Conservation (phyloP, 495 filamentous ascomycete species). For the Daldinia childiae region DNA sequence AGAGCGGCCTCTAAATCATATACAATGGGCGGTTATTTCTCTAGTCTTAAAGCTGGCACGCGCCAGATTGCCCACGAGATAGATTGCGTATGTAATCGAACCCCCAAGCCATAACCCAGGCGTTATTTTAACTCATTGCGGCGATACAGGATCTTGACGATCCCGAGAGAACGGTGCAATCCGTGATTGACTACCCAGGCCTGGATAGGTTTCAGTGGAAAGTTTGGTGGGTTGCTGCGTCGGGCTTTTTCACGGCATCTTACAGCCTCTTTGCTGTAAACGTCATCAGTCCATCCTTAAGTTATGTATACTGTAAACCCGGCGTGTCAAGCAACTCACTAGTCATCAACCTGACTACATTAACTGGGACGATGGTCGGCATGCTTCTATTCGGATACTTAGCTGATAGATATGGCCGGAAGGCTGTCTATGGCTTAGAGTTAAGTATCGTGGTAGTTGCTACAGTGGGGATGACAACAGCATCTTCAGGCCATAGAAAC, state of each 20-base stretch:
- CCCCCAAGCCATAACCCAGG: not conserved
- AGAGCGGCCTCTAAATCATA: not conserved
- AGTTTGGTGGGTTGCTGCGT: constrained; percentile 63
- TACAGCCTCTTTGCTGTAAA: constrained; percentile 73
- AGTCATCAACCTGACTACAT: constrained; percentile 65
- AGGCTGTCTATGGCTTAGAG: constrained; percentile 71
- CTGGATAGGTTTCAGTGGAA: constrained; percentile 49
- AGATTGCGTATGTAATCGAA: constrained; percentile 23
- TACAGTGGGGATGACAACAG: constrained; percentile 63
- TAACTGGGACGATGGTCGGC: constrained; percentile 67
- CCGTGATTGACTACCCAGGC: constrained; percentile 42
- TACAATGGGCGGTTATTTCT: constrained; percentile 34
- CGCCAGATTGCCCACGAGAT: constrained; percentile 34
- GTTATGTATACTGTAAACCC: constrained; percentile 60
- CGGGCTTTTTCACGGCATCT: constrained; percentile 76
- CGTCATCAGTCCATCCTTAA: constrained; percentile 65
- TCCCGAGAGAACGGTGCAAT: constrained; percentile 34
- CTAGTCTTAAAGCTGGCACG: constrained; percentile 25
- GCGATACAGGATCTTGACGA: constrained; percentile 34
- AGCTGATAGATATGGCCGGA: constrained; percentile 69
- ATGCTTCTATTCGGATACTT: constrained; percentile 70
- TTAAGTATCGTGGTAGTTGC: constrained; percentile 64
- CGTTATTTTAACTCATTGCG: not conserved
- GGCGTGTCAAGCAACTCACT: constrained; percentile 20
- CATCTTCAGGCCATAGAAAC: constrained; percentile 43